Evolutionary conservation across 1,284 basidiomycete genomes (phyloP).

Genomic region (Fomitopsis palustris): DNA sequence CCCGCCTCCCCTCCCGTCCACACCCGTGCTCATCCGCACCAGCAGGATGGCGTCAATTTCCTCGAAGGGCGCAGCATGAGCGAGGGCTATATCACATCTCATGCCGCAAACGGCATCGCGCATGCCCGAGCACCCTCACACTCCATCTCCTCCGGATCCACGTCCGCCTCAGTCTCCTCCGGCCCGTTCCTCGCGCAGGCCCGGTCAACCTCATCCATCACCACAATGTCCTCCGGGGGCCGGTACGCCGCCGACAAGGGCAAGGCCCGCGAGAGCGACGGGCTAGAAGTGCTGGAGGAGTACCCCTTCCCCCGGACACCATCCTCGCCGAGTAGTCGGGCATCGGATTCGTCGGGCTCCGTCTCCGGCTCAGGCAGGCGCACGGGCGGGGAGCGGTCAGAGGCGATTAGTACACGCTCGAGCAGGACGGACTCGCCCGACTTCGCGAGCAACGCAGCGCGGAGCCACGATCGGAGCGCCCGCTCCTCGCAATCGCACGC

Average conservation of each 20-base stretch:
- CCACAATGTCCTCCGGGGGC: not conserved
- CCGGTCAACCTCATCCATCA: not conserved
- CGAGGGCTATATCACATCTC: not conserved
- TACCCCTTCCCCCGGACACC: slow-evolving; percentile 18
- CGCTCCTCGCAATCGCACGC: no score
- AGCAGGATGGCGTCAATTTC: not conserved
- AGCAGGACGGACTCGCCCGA: not conserved
- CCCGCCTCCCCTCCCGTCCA: not conserved
- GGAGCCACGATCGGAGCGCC: not conserved
- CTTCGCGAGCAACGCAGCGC: slow-evolving; percentile 1
- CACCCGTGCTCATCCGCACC: not conserved
- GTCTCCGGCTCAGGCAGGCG: not conserved
- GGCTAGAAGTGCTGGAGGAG: slow-evolving; percentile 8
- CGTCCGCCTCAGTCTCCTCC: not conserved
- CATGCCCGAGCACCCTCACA: not conserved
- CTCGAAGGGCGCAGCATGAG: not conserved
- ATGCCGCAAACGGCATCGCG: not conserved
- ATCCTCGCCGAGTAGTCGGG: slow-evolving; percentile 11
- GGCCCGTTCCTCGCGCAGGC: not conserved
- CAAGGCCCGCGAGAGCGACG: slow-evolving; percentile 4
- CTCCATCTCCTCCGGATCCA: not conserved
- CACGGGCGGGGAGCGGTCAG: no score
- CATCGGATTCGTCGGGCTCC: not conserved
- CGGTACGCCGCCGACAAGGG: not conserved
- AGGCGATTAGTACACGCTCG: not conserved